Percentiles rank a stretch among this genome's conserved stretches.
These are phyloP conservation scores for Picochlorum costavermella DNA, from an alignment of 139 green algal genomes.

Conservation along the genomic window DNA sequence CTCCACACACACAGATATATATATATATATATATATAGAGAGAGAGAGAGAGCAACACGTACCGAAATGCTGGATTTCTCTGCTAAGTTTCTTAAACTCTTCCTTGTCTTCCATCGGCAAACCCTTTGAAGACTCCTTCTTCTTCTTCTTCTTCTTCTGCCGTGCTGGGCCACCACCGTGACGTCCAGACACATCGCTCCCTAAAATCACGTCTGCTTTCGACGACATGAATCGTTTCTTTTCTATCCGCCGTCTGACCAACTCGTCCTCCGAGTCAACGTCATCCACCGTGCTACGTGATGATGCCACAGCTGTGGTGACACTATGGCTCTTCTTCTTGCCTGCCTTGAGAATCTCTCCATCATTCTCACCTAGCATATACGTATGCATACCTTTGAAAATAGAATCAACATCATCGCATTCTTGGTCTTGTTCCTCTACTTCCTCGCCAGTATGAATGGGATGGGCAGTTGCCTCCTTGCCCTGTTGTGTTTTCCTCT, in stretches of 20 bases:
- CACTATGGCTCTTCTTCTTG: background rate
- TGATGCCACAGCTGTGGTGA: background rate
- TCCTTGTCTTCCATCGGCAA: constrained; percentile 2
- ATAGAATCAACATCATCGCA: constrained; percentile 11
- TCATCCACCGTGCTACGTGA: background rate
- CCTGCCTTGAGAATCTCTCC: background rate
- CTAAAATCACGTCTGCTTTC: constrained; percentile 22
- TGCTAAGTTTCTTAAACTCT: constrained; percentile 6
- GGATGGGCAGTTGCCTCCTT: background rate
- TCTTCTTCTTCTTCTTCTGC: background rate
- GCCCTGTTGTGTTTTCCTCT: background rate
- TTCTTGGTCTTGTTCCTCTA: background rate
- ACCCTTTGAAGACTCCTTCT: background rate
- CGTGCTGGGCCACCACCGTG: background rate
- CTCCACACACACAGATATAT: background rate
- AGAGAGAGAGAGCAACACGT: background rate
- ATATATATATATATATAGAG: too few relatives aligned
- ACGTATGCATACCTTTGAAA: constrained; percentile 5
- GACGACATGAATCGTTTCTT: constrained; percentile 55
- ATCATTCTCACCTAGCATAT: too few relatives aligned
- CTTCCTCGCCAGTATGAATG: background rate
- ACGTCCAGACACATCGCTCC: background rate
- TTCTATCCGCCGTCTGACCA: constrained; percentile 18
- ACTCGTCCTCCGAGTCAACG: background rate
- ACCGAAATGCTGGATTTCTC: constrained; percentile 4